Conservation (phyloP, 2,329 filamentous ascomycete species). For the Fusarium armeniacum region DNA sequence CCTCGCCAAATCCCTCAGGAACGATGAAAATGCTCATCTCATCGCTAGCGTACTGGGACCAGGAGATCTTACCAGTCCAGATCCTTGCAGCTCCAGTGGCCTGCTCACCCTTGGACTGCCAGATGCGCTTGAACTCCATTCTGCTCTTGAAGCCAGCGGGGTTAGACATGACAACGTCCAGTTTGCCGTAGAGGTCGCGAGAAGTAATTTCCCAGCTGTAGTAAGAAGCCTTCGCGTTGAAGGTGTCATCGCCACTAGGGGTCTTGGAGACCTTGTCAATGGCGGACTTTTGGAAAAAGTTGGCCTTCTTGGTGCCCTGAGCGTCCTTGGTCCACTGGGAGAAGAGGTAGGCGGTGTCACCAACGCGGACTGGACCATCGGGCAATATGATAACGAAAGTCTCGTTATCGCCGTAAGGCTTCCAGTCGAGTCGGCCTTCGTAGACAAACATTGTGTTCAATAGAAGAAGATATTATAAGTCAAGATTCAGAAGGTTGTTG, state of each 20-base stretch:
- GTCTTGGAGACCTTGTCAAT: constrained; percentile 25
- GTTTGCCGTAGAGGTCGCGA: constrained; percentile 18
- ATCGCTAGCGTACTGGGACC: constrained; percentile 7
- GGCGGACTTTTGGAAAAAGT: constrained; percentile 31
- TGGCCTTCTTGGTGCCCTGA: constrained; percentile 17
- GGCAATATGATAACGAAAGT: constrained; percentile 35
- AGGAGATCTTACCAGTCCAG: constrained; percentile 42
- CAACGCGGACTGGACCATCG: constrained; percentile 25
- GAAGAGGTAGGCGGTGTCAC: constrained; percentile 37
- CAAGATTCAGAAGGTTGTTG: too few species aligned
- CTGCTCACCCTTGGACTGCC: constrained; percentile 14
- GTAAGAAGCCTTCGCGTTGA: constrained; percentile 14
- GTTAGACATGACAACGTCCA: constrained; percentile 29
- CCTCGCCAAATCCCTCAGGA: constrained; percentile 36
- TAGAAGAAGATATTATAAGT: too few species aligned
- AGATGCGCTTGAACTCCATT: constrained; percentile 28
- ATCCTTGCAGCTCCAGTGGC: constrained; percentile 6
- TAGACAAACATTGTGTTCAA: constrained; percentile 30
- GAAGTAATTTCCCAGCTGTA: constrained; percentile 29
- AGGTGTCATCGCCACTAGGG: constrained; percentile 5
- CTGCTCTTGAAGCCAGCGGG: not conserved
- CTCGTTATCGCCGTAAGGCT: constrained; percentile 31
- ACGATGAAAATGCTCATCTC: constrained; percentile 35
- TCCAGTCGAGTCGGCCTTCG: constrained; percentile 39
- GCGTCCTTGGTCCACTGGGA: constrained; percentile 32